phyloP scores from a whole-genome alignment of 2,329 filamentous ascomycete species.

The Hypocreales sp. region DNA sequence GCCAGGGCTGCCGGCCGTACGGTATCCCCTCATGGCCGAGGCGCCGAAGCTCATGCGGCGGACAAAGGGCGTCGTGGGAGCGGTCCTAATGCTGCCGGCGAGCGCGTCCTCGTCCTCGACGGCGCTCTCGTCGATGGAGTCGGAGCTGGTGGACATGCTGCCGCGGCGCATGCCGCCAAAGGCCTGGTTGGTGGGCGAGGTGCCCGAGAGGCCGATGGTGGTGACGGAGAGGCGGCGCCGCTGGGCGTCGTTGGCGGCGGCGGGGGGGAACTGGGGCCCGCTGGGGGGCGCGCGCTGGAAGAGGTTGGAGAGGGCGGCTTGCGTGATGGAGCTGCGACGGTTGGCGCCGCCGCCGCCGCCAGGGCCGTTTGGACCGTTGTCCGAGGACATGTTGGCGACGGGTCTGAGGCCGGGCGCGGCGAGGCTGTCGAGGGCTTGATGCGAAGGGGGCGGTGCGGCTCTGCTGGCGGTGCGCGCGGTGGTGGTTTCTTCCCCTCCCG shows the following conservation, averaged over 20 bases:
- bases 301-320: constrained; percentile 40
- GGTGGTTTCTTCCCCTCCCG: too few species aligned
- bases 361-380: constrained; percentile 16
- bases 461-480: too few species aligned
- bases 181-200: constrained; percentile 42
- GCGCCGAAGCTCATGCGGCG: constrained; percentile 85
- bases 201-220: constrained; percentile 58
- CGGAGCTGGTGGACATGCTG: constrained; percentile 55
- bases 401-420: too few species aligned
- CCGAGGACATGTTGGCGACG: constrained; percentile 21
- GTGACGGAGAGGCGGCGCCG: constrained; percentile 60
- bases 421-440: too few species aligned
- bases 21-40: constrained; percentile 48
- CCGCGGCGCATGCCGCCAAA: constrained; percentile 41
- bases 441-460: too few species aligned
- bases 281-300: constrained; percentile 42
- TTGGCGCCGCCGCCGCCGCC: constrained; percentile 22
- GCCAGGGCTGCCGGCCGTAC: constrained; percentile 42
- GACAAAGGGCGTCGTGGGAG: constrained; percentile 58
- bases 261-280: constrained; percentile 25
- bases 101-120: constrained; percentile 52
- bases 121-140: constrained; percentile 55
- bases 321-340: constrained; percentile 41
- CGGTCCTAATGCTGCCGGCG: constrained; percentile 33
- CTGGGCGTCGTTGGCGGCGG: constrained; percentile 35